Evolutionary conservation across 352 stramenopile species (phyloP).

Genomic region (Phytophthora multivora): DNA sequence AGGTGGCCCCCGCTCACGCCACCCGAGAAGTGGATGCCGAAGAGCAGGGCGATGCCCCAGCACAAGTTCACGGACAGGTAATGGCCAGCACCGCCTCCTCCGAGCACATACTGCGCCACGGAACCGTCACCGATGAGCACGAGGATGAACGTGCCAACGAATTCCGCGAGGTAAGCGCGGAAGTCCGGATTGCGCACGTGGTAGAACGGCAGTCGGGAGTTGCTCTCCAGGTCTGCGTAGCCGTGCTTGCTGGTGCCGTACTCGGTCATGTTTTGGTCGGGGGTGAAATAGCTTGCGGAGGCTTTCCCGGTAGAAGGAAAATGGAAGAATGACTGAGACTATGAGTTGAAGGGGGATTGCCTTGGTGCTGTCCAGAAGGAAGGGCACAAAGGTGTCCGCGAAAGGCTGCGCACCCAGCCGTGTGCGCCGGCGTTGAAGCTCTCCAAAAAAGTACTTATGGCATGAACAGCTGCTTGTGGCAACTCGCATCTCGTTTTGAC

Average conservation of each 20-base stretch:
- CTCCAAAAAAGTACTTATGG: slow-evolving; percentile 23
- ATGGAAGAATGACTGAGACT: slow-evolving; percentile 30
- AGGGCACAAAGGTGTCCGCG: background rate
- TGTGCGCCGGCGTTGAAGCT: slow-evolving; percentile 5
- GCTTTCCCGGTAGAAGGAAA: slow-evolving; percentile 15
- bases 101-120: slow-evolving; percentile 63
- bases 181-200: slow-evolving; percentile 42
- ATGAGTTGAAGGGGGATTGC: background rate
- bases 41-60: slow-evolving; percentile 67
- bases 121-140: slow-evolving; percentile 65
- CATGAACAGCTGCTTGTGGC: slow-evolving; percentile 12
- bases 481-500: slow-evolving; percentile 15
- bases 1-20: slow-evolving; percentile 65
- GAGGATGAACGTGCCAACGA: slow-evolving; percentile 68
- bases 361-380: slow-evolving; percentile 9
- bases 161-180: slow-evolving; percentile 64
- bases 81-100: slow-evolving; percentile 46
- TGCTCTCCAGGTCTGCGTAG: slow-evolving; percentile 39
- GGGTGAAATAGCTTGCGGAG: background rate
- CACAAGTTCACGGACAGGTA: slow-evolving; percentile 58
- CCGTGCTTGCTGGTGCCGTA: slow-evolving; percentile 39
- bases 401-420: slow-evolving; percentile 15
- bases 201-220: slow-evolving; percentile 40
- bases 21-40: slow-evolving; percentile 61
- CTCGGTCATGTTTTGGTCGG: slow-evolving; percentile 33